Evolutionary conservation across 108 stramenopile genomes (phyloP).

Genomic region (Seminavis robusta): DNA sequence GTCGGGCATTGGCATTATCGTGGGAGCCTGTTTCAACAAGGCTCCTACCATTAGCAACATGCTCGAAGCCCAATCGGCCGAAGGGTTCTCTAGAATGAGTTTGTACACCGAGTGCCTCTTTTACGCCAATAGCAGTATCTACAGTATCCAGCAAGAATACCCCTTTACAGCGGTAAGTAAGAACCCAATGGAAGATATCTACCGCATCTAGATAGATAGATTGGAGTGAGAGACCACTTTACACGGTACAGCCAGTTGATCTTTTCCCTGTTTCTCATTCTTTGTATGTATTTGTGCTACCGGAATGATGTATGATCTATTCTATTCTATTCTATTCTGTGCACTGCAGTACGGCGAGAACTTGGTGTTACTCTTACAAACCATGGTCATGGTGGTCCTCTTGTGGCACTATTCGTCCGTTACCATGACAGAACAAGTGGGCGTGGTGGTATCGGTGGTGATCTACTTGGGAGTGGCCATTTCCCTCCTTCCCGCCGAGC

Average conservation of each 20-base stretch:
- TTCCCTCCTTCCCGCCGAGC: conserved; percentile 47
- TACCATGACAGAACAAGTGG: conserved; percentile 13
- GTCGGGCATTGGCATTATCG: conserved; percentile 72
- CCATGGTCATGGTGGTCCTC: conserved; percentile 38
- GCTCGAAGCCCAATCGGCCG: conserved; percentile 41
- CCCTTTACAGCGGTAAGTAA: conserved; percentile 84
- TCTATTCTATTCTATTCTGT: too few species aligned
- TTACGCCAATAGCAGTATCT: conserved; percentile 64
- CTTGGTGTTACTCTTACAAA: conserved; percentile 54
- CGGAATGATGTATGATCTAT: too few species aligned
- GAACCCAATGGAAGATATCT: too few species aligned
- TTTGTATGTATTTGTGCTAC: too few species aligned
- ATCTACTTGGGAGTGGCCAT: conserved; percentile 40
- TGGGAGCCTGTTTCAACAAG: conserved; percentile 66
- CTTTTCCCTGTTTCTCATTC: too few species aligned
- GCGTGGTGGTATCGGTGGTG: too few species aligned
- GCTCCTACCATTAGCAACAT: conserved; percentile 70
- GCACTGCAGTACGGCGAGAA: conserved; percentile 87
- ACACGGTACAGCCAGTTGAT: too few species aligned
- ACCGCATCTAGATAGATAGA: too few species aligned
- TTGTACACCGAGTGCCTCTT: conserved; percentile 65
- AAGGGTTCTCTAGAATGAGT: conserved; percentile 51
- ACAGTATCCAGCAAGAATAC: conserved; percentile 56
- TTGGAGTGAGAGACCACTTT: too few species aligned
- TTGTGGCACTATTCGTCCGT: conserved; percentile 48